Percentiles rank a stretch among this genome's conserved stretches.
phyloP scores from a whole-genome alignment of 2,329 filamentous ascomycete genomes.

The Penicillium sp. region DNA sequence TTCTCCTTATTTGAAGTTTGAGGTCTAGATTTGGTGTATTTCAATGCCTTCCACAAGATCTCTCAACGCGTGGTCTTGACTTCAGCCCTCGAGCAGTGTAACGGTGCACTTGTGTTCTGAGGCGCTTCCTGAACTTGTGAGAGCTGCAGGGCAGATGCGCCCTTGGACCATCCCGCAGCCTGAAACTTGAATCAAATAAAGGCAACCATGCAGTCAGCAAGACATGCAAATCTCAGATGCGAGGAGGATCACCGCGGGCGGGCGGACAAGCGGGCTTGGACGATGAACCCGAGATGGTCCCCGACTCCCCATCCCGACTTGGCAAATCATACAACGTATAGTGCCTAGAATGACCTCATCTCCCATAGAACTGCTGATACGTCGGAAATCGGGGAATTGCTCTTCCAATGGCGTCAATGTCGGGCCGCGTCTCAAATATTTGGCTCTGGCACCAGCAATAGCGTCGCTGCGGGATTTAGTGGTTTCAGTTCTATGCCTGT shows the following conservation, averaged over 20 bases:
- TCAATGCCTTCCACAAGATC: background rate
- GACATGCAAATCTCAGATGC: background rate
- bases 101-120: constrained; percentile 6
- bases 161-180: too few relatives aligned
- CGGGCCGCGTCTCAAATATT: background rate
- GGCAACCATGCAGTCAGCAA: background rate
- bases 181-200: background rate
- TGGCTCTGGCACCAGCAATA: background rate
- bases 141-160: background rate
- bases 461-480: background rate
- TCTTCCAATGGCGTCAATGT: background rate
- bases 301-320: constrained; percentile 10
- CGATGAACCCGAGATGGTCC: constrained; percentile 17
- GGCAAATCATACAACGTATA: background rate
- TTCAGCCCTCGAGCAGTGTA: background rate
- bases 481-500: background rate
- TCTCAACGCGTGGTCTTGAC: background rate
- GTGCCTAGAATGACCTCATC: background rate
- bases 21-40: too few relatives aligned
- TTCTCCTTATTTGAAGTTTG: too few relatives aligned
- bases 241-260: background rate
- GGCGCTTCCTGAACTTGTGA: background rate
- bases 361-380: background rate
- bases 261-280: background rate
- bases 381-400: background rate